Evolutionary conservation across 1,284 basidiomycete genomes (phyloP), one percentile per base, ranked within the genome.

Genomic region (Nidula niveotomentosa): DNA sequence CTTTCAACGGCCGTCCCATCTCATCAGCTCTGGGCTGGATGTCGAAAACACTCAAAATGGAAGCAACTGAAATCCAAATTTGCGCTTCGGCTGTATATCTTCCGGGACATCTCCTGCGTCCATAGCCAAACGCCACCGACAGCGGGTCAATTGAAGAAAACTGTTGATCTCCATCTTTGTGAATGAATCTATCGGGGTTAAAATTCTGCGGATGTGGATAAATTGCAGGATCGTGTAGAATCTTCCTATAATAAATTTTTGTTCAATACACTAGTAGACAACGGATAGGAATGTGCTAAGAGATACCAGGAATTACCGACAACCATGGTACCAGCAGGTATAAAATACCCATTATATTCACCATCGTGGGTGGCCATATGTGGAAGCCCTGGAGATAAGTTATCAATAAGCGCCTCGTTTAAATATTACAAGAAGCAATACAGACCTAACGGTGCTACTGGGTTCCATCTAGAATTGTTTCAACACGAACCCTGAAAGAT

Each of bases 21-120:
- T 69, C 69, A 51, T 76, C 74, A n/a, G 68, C 62, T 0, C 69
- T 72, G 7, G 69, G 66, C 8, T 58, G 54, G 45, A 80, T 75
- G 45, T 76, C 60, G 53, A 80, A 80, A 2, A 69, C 70, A n/a
- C 69, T 66, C 55, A 81, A 66, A n/a, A 82, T 75, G 46, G 70
- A 77, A 10, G 76, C 80, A n/a, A 82, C 71, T 0, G 77, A 75
- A 36, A 82, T 74, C 76, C 77, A 82, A 8, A 82, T 58, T 44
- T 77, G 76, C 0, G 75, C 70, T 52, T 78, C 77, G 6, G 76
- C 81, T 64, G 78, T 70, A 60, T 73, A 75, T 13, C 77, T 72
- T 5, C 81, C 81, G 3, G 81, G 80, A 57, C 80, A 82, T 15
- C 76, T 72, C 33, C 79, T 69, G 33, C 79, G 72, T 34, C 80